Evolutionary conservation across 257 asterid genomes (phyloP), one percentile per base, ranked within the genome.

Genomic region (Apocynum venetum): DNA sequence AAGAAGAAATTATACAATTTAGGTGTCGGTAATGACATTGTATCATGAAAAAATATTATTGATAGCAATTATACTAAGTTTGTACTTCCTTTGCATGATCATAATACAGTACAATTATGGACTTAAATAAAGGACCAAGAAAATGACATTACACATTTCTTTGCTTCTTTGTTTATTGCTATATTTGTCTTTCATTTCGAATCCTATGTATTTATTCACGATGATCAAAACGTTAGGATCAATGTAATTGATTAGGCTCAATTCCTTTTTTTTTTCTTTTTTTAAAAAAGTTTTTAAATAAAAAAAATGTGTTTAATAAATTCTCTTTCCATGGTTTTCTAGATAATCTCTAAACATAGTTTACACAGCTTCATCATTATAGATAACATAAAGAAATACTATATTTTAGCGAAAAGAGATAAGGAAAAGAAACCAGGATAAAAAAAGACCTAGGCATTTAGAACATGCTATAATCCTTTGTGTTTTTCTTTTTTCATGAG

Each of bases 141-240:
- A 67, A 41, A 67, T 67, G 72, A 67, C 72, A 67, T 67, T 67
- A 67, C 52, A 67, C 13, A 63, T 11, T 12, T 11, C 7, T 63
- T 14, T 35, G 8, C 6, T 63, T 63, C 8, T 35, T 63, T 63
- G 20, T 63, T 20, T 19, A n/a, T 60, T 60, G 10, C 31, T 55
- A 57, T 25, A 25, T 25, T 25, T 25, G 6, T 59, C 64, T 25
- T 25, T 60, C 14, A 9, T 63, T 63, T 31, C 17, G 43, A 35
- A 35, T 63, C 43, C 68, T 31, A 31, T 13, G 51, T 17, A 8
- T 47, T 47, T 2, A 2, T 8, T 8, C 13, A 49, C 1, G 53
- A 57, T 53, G n/a, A 53, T 53, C 17, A 15, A 15, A 17, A 17
- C 25, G 0, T 66, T 36, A 6, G 41, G 4, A 41, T 41, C 6